Evolutionary conservation across 352 stramenopile species (phyloP), one percentile per base, ranked within the genome.

Genomic region (Phytopythium montanum): DNA sequence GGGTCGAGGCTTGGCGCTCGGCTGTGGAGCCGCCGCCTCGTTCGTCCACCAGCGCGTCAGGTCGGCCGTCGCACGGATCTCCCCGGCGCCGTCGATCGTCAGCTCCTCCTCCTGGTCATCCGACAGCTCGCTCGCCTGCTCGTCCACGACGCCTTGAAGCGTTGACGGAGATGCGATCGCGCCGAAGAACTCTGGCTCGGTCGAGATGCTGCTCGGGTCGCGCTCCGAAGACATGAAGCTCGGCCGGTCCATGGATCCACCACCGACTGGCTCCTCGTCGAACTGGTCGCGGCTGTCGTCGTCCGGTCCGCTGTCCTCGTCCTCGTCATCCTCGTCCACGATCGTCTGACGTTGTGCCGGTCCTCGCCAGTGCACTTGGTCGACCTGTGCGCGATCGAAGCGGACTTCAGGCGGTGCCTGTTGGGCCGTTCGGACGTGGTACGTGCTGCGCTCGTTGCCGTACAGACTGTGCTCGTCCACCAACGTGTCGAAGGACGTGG

Each of bases 71-170:
- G 61, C 73, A 34, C 73, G 69, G 28, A 80, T 76, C 9, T 74
- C 68, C 38, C 69, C 66, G 41, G 72, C 46, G 12, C 44, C 66
- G 48, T 80, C 66, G 19, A 75, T 74, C 3, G 70, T 76, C 31
- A 75, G 73, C 62, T 83, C 73, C n/a, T 83, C 73, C n/a, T 83
- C 73, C 26, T 83, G 68, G 49, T 76, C 75, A 31, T 79, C 63
- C 12, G 66, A 68, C 46, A 73, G 49, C 58, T 70, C 64, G 56
- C 63, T 75, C n/a, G 70, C 68, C 28, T 65, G 56, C 31, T 68
- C 73, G 36, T 69, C 56, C 1, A 52, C 45, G 25, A 62, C 4
- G n/a, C n/a, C n/a, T 59, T 68, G 28, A 76, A 16, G 58, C 50
- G 67, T 61, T 8, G 64, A 57, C 13, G 72, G 66, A 4, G 61